A percentile compares a stretch with the other conserved stretches of the same genome.
Evolutionary conservation across 1,139 yeast genomes (phyloP).

Genomic region (Yarrowia galli): DNA sequence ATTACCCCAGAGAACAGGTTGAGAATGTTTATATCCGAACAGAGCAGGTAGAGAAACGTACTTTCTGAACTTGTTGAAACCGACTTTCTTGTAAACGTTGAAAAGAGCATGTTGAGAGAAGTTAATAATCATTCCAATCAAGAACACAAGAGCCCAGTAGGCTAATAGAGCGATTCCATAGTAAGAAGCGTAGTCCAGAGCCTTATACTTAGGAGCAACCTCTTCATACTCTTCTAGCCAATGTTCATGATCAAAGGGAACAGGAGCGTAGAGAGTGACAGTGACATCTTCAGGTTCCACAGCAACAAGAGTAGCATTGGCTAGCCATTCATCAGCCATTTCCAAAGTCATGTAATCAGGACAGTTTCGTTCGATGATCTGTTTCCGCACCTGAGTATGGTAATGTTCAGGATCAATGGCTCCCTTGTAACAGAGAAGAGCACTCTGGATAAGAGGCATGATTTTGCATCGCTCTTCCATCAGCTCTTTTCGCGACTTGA

Average conservation of each 20-base stretch:
- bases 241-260: slow-evolving; percentile 14
- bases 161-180: slow-evolving; percentile 45
- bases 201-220: neutral
- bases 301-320: neutral
- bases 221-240: slow-evolving; percentile 29
- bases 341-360: neutral
- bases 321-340: slow-evolving; percentile 7
- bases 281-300: slow-evolving; percentile 2
- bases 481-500: neutral
- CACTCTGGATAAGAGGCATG: slow-evolving; percentile 17
- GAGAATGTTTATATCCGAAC: slow-evolving; percentile 47
- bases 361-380: slow-evolving; percentile 3
- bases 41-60: slow-evolving; percentile 57
- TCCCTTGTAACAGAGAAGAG: slow-evolving; percentile 26
- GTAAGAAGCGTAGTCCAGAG: slow-evolving; percentile 39
- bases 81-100: slow-evolving; percentile 42
- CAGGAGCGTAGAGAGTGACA: neutral
- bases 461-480: neutral
- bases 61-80: neutral
- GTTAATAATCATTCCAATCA: slow-evolving; percentile 43
- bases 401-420: slow-evolving; percentile 5
- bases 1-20: no score
- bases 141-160: slow-evolving; percentile 45
- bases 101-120: slow-evolving; percentile 42
- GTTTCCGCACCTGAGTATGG: slow-evolving; percentile 31